phyloP scores from a whole-genome alignment of 2,329 filamentous ascomycete species.

The Neocatenulostroma microsporum region DNA sequence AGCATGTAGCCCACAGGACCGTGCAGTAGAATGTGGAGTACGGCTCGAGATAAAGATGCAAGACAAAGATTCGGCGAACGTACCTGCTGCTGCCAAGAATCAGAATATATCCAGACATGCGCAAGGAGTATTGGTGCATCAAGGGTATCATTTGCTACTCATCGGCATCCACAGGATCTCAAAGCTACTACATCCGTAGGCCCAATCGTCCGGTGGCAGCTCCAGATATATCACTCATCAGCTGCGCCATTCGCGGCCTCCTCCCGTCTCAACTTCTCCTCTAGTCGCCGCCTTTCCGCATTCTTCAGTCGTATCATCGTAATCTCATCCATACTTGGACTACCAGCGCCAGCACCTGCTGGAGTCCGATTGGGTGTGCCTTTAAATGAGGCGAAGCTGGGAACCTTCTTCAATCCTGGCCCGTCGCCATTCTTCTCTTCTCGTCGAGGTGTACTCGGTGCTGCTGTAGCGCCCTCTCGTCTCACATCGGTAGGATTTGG shows the following conservation, averaged over 20 bases:
- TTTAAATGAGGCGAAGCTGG: slow-evolving; percentile 27
- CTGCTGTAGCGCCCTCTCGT: not conserved
- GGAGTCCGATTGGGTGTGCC: slow-evolving; percentile 27
- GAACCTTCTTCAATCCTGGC: slow-evolving; percentile 14
- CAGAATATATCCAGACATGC: too few species aligned
- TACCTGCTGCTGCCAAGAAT: too few species aligned
- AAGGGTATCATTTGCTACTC: too few species aligned
- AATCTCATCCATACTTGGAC: slow-evolving; percentile 33
- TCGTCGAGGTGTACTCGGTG: slow-evolving; percentile 4
- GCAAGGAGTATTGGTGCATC: too few species aligned
- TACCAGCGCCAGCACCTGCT: slow-evolving; percentile 19
- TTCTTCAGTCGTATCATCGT: slow-evolving; percentile 40
- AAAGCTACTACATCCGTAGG: too few species aligned
- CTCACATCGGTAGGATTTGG: not conserved
- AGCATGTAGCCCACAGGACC: too few species aligned
- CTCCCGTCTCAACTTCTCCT: slow-evolving; percentile 37
- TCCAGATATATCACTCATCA: not conserved
- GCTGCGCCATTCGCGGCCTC: slow-evolving; percentile 28
- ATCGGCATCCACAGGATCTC: too few species aligned
- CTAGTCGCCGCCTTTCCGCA: slow-evolving; percentile 37
- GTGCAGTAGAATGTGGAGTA: too few species aligned
- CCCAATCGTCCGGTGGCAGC: too few species aligned
- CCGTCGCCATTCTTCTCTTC: slow-evolving; percentile 11
- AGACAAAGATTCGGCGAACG: too few species aligned
- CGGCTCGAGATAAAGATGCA: too few species aligned